Base-by-base conservation (phyloP, 2,329 filamentous ascomycete genomes). In the Penicillium capsulatum region DNA sequence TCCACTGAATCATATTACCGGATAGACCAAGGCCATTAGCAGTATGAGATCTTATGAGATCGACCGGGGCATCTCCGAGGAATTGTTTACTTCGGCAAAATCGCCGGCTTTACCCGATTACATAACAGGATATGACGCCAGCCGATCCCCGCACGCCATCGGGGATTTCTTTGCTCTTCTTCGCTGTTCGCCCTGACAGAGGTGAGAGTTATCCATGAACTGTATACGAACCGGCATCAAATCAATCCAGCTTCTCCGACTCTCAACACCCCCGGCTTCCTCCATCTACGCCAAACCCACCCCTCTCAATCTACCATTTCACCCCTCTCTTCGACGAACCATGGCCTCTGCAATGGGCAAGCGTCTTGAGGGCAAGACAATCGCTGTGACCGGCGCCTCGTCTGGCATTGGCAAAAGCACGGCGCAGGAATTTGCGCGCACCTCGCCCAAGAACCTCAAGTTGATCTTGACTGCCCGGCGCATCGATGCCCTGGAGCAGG, bases 371-470 rank as follows among this genome's bases (percentile, higher is more conserved):
- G 89, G 89, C 77, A 97, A 97, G 73, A 97, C 89, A 3, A 74
- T 97, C 43, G 68, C 97, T 41, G 79, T 98, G 48, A 97, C 92
- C 4, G 92, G 92, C 40, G 92, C 92, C 20, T 92, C 85, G 3
- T 94, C 88, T 14, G 92, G 92, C 47, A 97, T 98, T 66, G 92
- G 92, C 16, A 79, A 57, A 42, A 68, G 65, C 50, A 71, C 69
- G 33, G 92, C 91, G n/a, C 72, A 92, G 50, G 92, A 97, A 66
- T 98, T 97, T 60, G 92, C 92, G 17, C 81, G 87, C 41, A 91
- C 90, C 2, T 78, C 84, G 15, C 88, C 88, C 6, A 76, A 81
- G 40, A 77, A 84, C 63, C 74, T 97, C 51, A 88, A 85, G 63
- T 75, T 98, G 35, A 81, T 97, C 53, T 69, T 97, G 43, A 92